Evolutionary conservation across 2,329 filamentous ascomycete genomes (phyloP).

Genomic region (Scedosporium apiospermum): DNA sequence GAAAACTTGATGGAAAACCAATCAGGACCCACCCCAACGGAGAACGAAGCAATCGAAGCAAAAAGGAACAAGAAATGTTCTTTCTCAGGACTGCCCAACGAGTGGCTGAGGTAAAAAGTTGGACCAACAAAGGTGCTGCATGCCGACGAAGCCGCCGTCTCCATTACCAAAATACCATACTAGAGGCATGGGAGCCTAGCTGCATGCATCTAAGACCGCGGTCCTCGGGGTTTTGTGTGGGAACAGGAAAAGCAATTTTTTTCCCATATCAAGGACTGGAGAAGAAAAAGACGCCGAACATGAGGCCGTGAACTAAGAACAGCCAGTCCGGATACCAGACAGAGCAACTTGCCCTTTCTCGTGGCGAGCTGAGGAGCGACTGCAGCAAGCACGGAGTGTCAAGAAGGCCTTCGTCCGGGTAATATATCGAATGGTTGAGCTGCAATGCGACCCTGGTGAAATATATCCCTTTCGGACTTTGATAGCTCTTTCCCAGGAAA

Average conservation of each 20-base stretch:
- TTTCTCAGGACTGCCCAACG: background rate
- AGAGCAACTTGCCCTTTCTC: background rate
- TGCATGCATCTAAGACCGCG: no score
- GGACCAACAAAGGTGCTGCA: background rate
- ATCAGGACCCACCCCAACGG: background rate
- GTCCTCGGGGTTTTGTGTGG: no score
- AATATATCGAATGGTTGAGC: background rate
- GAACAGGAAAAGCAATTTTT: background rate
- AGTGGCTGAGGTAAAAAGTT: no score
- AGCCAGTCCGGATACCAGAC: background rate
- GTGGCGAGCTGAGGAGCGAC: background rate
- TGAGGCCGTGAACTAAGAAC: background rate
- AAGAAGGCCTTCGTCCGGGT: background rate
- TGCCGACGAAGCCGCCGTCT: background rate
- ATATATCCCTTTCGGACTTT: background rate
- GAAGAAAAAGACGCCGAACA: background rate
- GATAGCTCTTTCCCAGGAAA: background rate
- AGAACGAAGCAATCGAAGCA: conserved; percentile 1
- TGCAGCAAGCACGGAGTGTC: background rate
- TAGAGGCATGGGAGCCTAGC: no score
- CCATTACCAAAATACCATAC: background rate
- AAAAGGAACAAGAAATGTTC: background rate
- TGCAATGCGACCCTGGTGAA: background rate
- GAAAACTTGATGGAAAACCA: background rate
- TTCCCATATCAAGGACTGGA: background rate